Evolutionary conservation across 176 grass and related monocot species (phyloP).

Genomic region (Triticum monococcum): DNA sequence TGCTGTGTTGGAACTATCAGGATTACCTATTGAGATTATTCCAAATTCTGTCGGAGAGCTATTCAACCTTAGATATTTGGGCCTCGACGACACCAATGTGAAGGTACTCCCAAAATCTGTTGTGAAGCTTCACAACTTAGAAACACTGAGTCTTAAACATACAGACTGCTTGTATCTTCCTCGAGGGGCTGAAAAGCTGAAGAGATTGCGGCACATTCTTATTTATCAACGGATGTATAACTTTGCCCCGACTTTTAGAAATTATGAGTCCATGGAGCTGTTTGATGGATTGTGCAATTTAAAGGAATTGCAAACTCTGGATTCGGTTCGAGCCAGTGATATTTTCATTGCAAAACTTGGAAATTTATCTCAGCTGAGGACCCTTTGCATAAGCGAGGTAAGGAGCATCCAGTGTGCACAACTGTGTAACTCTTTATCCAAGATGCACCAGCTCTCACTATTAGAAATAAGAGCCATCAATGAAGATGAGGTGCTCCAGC

Average conservation of each 20-base stretch:
- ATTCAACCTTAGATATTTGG: slow-evolving; percentile 53
- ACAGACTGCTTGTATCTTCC: neutral
- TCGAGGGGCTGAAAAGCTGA: neutral
- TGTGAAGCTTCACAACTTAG: slow-evolving; percentile 34
- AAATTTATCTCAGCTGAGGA: slow-evolving; percentile 29
- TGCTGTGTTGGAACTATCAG: slow-evolving; percentile 39
- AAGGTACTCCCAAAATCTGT: slow-evolving; percentile 48
- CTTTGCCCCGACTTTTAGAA: neutral
- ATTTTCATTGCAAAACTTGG: neutral
- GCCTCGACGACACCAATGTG: slow-evolving; percentile 40
- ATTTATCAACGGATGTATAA: neutral
- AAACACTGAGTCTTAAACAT: slow-evolving; percentile 39
- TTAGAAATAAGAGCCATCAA: too few species aligned
- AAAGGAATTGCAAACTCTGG: slow-evolving; percentile 17
- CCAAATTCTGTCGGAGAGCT: slow-evolving; percentile 33
- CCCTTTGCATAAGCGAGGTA: neutral
- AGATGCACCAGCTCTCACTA: too few species aligned
- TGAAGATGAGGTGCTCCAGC: too few species aligned
- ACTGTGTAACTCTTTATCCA: too few species aligned
- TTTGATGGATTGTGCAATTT: neutral
- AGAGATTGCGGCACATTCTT: slow-evolving; percentile 31
- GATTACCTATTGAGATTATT: slow-evolving; percentile 19
- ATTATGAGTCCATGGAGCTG: neutral
- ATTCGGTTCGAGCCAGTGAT: neutral
- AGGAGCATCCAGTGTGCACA: neutral